Evolutionary conservation across 2,329 filamentous ascomycete species (phyloP).

Genomic region (Microdochium bolleyi): DNA sequence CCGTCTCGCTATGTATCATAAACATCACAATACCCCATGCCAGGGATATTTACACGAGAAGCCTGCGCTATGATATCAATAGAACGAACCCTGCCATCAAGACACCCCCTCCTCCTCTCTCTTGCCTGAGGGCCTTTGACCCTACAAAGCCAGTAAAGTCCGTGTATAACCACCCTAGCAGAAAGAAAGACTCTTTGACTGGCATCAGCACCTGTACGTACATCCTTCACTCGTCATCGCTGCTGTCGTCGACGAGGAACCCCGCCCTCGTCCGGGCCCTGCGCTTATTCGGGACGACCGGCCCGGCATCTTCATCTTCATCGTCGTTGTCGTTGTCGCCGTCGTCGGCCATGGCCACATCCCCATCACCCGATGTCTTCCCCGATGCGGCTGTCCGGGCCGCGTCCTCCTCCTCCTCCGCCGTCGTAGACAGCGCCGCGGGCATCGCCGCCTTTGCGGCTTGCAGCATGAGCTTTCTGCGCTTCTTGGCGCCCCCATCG

Average conservation of each 20-base stretch:
- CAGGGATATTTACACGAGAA: no score
- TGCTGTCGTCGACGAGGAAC: conserved; percentile 48
- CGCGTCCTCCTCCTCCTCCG: conserved; percentile 4
- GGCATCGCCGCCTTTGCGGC: conserved; percentile 17
- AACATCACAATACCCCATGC: no score
- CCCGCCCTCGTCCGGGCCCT: conserved; percentile 40
- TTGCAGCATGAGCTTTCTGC: conserved; percentile 19
- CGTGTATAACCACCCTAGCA: background rate
- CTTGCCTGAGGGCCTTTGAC: no score
- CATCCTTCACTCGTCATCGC: conserved; percentile 45
- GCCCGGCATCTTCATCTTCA: no score
- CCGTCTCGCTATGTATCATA: no score
- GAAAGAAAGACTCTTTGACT: background rate
- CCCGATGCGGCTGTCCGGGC: conserved; percentile 2
- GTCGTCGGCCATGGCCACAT: conserved; percentile 22
- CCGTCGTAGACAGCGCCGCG: conserved; percentile 11
- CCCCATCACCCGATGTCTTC: conserved; percentile 4
- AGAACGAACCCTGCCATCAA: no score
- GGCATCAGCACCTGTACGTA: no score
- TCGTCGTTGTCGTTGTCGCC: conserved; percentile 34
- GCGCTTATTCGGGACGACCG: no score
- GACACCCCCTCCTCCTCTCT: no score
- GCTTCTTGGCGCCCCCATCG: conserved; percentile 23
- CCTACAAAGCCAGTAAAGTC: no score
- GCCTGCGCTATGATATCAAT: no score